Evolutionary conservation across 305 asterid species (phyloP), one percentile per base, ranked within the genome.

Genomic region (Solanum chacoense): DNA sequence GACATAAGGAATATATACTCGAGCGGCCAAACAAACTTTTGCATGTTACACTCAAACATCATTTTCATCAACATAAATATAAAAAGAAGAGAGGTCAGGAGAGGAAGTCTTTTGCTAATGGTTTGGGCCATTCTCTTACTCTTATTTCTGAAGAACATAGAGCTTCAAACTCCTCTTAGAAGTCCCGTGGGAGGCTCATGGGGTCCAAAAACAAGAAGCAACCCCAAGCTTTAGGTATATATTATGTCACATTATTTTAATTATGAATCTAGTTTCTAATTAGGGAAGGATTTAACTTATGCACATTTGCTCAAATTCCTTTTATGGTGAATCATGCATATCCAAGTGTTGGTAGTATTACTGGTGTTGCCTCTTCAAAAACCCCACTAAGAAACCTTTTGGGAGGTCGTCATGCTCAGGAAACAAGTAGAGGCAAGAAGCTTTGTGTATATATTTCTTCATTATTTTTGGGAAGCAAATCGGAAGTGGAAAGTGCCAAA

Each of bases 121-220:
- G 93, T 2, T 90, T 95, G 5, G 95, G 94, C 7, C 26, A 20
- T 59, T 92, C 96, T 13, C 93, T 94, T 20, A 63, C 93, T 42
- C 92, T 95, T 3, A 8, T 24, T 65, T n/a, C 7, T 65, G 3
- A n/a, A 4, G 1, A 6, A n/a, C 29, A 4, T n/a, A 24, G 73
- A n/a, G 29, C 31, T 65, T n/a, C 31, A 50, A 50, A 65, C 65
- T 50, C n/a, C 29, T 65, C 91, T 36, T 95, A 95, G 77, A 94
- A 95, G 50, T 93, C 92, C 86, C 91, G 96, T 2, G 98, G 97
- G 38, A 93, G 97, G 89, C 96, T 95, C 13, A 95, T 95, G 2
- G 97, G 98, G 42, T 95, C 97, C 3, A 94, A 90, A 45, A 96
- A 94, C 89, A 96, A 88, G 88, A 96, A 80, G 6, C 36, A 93